Base-by-base conservation (phyloP, 805 yeast species). In the Candida multigemmis region DNA sequence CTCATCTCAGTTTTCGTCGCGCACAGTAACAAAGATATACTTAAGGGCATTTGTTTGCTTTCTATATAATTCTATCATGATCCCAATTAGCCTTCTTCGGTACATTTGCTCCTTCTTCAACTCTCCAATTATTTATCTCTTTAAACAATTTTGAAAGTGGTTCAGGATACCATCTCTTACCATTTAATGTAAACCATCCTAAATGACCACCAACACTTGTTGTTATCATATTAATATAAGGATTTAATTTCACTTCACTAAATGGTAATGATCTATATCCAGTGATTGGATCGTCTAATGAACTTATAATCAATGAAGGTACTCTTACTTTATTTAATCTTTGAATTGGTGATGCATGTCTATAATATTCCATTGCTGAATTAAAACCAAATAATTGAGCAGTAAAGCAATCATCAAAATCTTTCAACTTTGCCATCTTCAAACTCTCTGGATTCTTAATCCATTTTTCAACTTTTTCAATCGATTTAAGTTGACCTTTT, bases 161-260 rank as follows among this genome's bases (percentile, higher is more conserved):
- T 12, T 41, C 41, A 4, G 64, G 43, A 35, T 61, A 57, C 67
- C 67, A 62, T 23, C 68, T 40, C 14, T 38, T 34, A 15, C 54
- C 46, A 16, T 35, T 38, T 21, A 32, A 28, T 26, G 50, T 49
- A 33, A 60, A 62, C 68, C 67, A 62, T 3, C 68, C 80, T 43
- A 78, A 61, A 46, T 80, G 91, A 6, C 89, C 89, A 36, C 91
- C 91, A 9, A 74, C 44, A 28, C 75, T 71, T 1, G 84, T 68
- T 24, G 71, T 66, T 4, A 73, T 57, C 50, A 76, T 51, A 17
- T 69, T 56, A 14, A 75, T 51, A 42, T 68, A 74, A 10, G 86
- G 85, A 34, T 78, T 77, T 16, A 58, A 49, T 20, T 44, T 34
- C 12, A 68, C 64, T 30, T 74, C 81, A 4, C 45, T 27, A 13